Base-by-base conservation (phyloP, 1,284 basidiomycete species). In the Puccinia coronata region DNA sequence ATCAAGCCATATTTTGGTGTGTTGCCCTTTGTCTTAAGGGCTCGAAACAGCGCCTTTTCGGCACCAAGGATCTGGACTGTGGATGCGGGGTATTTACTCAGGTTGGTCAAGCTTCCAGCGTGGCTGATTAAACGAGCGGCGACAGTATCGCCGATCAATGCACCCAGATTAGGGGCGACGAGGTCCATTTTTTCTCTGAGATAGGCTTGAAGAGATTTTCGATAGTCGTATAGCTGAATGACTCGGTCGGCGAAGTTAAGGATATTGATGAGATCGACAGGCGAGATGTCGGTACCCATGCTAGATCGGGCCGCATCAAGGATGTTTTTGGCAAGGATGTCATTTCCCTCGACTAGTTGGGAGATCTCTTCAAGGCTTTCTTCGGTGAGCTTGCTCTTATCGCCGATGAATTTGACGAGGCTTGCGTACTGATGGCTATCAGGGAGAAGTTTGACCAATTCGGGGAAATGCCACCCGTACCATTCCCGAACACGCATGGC, bases 381-480 rank as follows among this genome's bases (percentile, higher is more conserved):
- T 83, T 94, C 93, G 51, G 87, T 86, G 53, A 88, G 84, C 53
- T 85, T 84, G 69, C 88, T 86, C 89, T 98, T 97, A 88, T 96
- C 92, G 49, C 95, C 94, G 84, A 99, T 95, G 86, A 95, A 92
- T 84, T 92, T 91, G 16, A 92, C 93, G 23, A 92, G 90, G 43
- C 90, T 90, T n/a, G 96, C 95, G 87, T 98, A 99, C 85, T 93
- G 92, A 87, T 96, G 92, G 87, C 97, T 97, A 88, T 99, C 97
- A 82, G 95, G 91, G 0, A 98, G 95, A 84, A 99, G 89, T 85
- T 91, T 92, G 88, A 97, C 91, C 83, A 99, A 92, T 88, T 99
- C 97, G 73, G 96, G 96, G 89, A 98, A 99, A 87, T 99, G 97
- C 89, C 97, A 99, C n/a, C 97, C 96, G 87, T 99, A 99, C 97